Evolutionary conservation across 2,329 filamentous ascomycete species (phyloP), one percentile per base, ranked within the genome.

Genomic region (Tetracladium maxilliforme): DNA sequence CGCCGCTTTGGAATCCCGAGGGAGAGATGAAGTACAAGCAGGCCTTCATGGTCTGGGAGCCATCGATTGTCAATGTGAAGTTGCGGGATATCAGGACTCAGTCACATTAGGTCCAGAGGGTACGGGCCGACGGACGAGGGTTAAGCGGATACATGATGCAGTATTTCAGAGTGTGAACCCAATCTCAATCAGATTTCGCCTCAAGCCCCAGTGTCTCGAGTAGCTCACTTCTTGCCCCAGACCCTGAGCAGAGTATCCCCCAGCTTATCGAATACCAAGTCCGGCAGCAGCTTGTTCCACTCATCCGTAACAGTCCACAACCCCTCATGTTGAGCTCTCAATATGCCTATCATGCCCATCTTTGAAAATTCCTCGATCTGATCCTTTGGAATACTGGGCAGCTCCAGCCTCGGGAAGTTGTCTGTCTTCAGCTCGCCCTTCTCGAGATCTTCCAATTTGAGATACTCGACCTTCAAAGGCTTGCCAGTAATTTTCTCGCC

Each of bases 401-500:
- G n/a, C n/a, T n/a, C n/a, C n/a, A n/a, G n/a, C n/a, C n/a, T n/a
- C n/a, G n/a, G n/a, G n/a, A n/a, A n/a, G n/a, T n/a, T n/a, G n/a
- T n/a, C n/a, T 0, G 51, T 42, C 10, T 48, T 47, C 3, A 56
- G 33, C 9, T 30, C 28, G 6, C 59, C 61, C 4, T 42, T 49
- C 34, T 56, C 41, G 5, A 70, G 51, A 35, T 70, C 63, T 24
- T 53, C 47, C 1, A 49, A 26, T 18, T 47, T 49, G 2, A 69
- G 43, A n/a, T 48, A 49, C 5, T 65, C 58, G 23, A 8, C 48
- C 48, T 54, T 21, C 11, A 18, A n/a, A 28, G 5, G 16, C 4
- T 21, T 26, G 24, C 39, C 3, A 42, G 22, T 23, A 25, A 32
- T 31, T 12, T 21, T 43, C 33, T 50, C 43, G 4, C 41, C 51